These are phyloP conservation scores for Sindora glabra DNA, from an alignment of 306 rosid species.

Conservation along the genomic window DNA sequence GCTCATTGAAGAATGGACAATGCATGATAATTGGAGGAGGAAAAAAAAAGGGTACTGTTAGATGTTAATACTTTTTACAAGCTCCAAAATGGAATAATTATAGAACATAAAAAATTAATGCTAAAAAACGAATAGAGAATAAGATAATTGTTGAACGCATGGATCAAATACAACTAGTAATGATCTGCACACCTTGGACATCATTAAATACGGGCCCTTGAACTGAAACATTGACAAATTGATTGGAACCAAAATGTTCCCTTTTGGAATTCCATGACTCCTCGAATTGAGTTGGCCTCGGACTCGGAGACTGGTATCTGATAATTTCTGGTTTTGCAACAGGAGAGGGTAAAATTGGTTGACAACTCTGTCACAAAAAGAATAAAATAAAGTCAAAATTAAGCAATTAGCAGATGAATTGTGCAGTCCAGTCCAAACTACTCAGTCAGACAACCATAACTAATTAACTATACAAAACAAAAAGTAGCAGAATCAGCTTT, in stretches of 20 bases:
- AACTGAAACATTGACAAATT: constrained; percentile 18
- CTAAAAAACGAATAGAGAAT: too few species aligned
- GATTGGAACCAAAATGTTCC: constrained; percentile 14
- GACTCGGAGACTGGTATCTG: constrained; percentile 22
- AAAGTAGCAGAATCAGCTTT: too few species aligned
- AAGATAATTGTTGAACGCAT: not conserved
- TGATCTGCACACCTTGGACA: constrained; percentile 30
- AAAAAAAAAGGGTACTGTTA: not conserved
- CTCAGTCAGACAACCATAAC: not conserved
- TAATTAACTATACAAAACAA: too few species aligned
- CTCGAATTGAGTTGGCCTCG: constrained; percentile 10
- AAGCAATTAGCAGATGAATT: not conserved
- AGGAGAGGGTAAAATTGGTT: constrained; percentile 13
- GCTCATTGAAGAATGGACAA: not conserved
- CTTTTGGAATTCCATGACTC: constrained; percentile 29
- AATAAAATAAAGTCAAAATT: not conserved
- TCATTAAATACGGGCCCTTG: constrained; percentile 19
- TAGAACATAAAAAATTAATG: too few species aligned
- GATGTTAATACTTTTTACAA: not conserved
- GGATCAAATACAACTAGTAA: not conserved
- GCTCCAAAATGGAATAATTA: too few species aligned
- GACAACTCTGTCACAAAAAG: constrained; percentile 30
- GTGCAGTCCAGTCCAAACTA: too few species aligned
- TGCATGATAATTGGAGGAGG: too few species aligned
- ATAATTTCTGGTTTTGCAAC: constrained; percentile 23